Percentiles rank a stretch among this genome's conserved stretches.
These are phyloP conservation scores for Globisporangium cylindrosporum DNA, from an alignment of 352 stramenopile species.

Conservation along the genomic window DNA sequence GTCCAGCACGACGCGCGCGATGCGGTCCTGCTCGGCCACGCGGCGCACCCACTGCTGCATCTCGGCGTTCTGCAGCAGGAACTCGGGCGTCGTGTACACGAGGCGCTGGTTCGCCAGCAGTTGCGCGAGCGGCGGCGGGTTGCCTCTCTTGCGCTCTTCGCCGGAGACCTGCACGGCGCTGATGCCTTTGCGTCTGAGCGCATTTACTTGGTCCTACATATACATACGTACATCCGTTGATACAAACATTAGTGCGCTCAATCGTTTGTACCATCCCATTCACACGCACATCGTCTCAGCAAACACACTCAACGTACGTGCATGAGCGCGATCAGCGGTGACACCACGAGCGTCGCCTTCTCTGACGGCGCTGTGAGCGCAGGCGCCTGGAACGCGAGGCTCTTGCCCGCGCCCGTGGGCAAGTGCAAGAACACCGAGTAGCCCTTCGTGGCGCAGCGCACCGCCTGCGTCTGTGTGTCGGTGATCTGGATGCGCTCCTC, in stretches of 20 bases:
- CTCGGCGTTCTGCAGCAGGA: constrained; percentile 59
- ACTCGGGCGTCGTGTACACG: constrained; percentile 83
- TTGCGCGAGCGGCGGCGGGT: constrained; percentile 26
- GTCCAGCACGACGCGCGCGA: constrained; percentile 69
- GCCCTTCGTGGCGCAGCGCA: constrained; percentile 37
- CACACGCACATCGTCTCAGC: background rate
- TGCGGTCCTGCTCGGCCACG: constrained; percentile 18
- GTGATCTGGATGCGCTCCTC: constrained; percentile 29
- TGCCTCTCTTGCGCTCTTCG: constrained; percentile 21
- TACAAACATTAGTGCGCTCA: background rate
- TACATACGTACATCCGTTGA: background rate
- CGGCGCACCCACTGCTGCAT: constrained; percentile 45
- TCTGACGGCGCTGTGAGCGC: constrained; percentile 40
- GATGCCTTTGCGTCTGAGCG: constrained; percentile 55
- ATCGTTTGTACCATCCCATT: background rate
- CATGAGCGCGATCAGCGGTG: constrained; percentile 73
- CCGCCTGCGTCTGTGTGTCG: constrained; percentile 39
- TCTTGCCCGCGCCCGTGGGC: constrained; percentile 78
- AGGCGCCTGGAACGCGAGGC: constrained; percentile 72
- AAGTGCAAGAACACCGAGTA: constrained; percentile 77
- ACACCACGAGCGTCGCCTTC: constrained; percentile 64
- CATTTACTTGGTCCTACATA: constrained; percentile 66
- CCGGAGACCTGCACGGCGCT: constrained; percentile 44
- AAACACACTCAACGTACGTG: constrained; percentile 37
- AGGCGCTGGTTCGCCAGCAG: constrained; percentile 44